Evolutionary conservation across 495 filamentous ascomycete genomes (phyloP).

Genomic region (Apodospora peruviana): DNA sequence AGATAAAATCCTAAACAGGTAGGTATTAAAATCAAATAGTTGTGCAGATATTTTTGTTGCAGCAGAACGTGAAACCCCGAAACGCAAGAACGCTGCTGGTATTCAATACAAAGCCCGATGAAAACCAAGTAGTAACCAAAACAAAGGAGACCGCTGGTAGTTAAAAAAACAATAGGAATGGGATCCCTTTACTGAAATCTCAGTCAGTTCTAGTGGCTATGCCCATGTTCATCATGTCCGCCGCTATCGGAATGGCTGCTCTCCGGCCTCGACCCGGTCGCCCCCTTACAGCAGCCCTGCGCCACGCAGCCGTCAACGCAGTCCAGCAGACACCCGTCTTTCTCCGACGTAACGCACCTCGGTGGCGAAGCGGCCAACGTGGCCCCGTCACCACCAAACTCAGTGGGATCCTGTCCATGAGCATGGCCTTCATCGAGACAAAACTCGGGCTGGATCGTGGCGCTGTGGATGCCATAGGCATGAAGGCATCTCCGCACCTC

Average conservation of each 20-base stretch:
- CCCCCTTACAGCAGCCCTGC: slow-evolving; percentile 61
- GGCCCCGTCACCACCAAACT: slow-evolving; percentile 26
- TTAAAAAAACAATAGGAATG: not conserved
- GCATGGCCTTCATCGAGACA: slow-evolving; percentile 51
- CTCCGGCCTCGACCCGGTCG: slow-evolving; percentile 18
- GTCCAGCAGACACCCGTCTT: slow-evolving; percentile 70
- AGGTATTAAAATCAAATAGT: too few relatives aligned
- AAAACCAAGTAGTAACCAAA: not conserved
- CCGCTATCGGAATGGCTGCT: slow-evolving; percentile 14
- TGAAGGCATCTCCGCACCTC: slow-evolving; percentile 81
- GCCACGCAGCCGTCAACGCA: slow-evolving; percentile 77
- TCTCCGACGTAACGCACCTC: slow-evolving; percentile 48
- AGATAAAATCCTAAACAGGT: too few relatives aligned
- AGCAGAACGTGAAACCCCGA: too few relatives aligned
- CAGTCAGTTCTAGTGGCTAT: slow-evolving; percentile 8
- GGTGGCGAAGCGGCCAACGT: slow-evolving; percentile 32
- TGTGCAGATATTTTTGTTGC: too few relatives aligned
- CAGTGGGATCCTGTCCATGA: slow-evolving; percentile 23
- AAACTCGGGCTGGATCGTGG: slow-evolving; percentile 96
- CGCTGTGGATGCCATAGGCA: slow-evolving; percentile 94
- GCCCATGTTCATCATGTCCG: slow-evolving; percentile 10
- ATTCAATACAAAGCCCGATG: too few relatives aligned
- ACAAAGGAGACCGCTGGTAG: not conserved
- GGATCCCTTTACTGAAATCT: too few relatives aligned
- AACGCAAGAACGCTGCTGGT: too few relatives aligned